Conservation (phyloP, 352 stramenopile genomes). For the Pythium phragmitis region DNA sequence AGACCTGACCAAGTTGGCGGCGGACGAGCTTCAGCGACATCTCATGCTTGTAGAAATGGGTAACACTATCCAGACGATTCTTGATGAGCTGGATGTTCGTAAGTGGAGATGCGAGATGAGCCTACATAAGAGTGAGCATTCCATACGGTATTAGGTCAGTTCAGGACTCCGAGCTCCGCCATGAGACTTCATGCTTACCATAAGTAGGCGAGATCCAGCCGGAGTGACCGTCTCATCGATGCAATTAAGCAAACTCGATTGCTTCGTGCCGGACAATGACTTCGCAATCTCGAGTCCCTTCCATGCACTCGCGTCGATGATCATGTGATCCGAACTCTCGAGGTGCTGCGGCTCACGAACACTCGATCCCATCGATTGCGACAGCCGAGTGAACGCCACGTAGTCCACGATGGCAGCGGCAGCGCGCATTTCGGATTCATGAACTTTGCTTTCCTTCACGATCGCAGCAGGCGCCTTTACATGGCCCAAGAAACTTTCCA, state of each 20-base stretch:
- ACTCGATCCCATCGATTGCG: constrained; percentile 23
- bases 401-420: constrained; percentile 64
- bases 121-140: constrained; percentile 20
- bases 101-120: constrained; percentile 64
- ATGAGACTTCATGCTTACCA: constrained; percentile 35
- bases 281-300: constrained; percentile 68
- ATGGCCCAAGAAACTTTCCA: not conserved
- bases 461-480: constrained; percentile 21
- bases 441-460: not conserved
- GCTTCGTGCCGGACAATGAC: constrained; percentile 55
- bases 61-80: constrained; percentile 48
- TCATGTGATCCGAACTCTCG: constrained; percentile 72
- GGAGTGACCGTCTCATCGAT: constrained; percentile 69
- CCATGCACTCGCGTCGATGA: constrained; percentile 78
- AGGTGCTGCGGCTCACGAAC: constrained; percentile 51
- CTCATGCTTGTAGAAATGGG: constrained; percentile 50
- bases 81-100: constrained; percentile 57
- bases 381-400: constrained; percentile 60
- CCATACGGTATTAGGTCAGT: not conserved
- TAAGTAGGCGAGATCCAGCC: constrained; percentile 61
- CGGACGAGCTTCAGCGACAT: constrained; percentile 44
- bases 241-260: constrained; percentile 55
- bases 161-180: not conserved
- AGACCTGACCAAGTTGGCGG: constrained; percentile 56
- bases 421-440: constrained; percentile 3